phyloP scores from a whole-genome alignment of 805 yeast species.

The Pichia nanzhaoensis region DNA sequence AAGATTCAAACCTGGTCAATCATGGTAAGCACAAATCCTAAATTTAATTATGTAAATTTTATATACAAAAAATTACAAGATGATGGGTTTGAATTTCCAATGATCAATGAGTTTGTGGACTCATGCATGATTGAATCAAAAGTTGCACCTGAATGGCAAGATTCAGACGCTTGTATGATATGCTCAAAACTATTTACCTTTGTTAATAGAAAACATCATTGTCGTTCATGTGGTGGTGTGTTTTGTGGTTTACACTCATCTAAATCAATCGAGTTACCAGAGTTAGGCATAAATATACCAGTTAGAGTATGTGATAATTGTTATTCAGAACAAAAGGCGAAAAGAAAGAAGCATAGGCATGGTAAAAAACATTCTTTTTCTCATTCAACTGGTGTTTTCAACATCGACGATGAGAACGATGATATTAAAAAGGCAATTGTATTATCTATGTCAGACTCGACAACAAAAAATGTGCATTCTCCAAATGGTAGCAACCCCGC shows the following conservation, averaged over 20 bases:
- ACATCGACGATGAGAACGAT: slow-evolving; percentile 57
- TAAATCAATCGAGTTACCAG: slow-evolving; percentile 62
- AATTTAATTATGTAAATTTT: slow-evolving; percentile 55
- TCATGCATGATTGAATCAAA: slow-evolving; percentile 69
- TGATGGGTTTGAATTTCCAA: slow-evolving; percentile 67
- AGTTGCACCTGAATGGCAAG: slow-evolving; percentile 97
- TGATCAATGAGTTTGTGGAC: slow-evolving; percentile 32
- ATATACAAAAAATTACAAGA: slow-evolving; percentile 52
- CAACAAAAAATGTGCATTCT: slow-evolving; percentile 10
- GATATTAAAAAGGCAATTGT: slow-evolving; percentile 74
- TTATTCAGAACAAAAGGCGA: slow-evolving; percentile 50
- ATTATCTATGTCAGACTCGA: slow-evolving; percentile 59
- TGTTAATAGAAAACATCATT: slow-evolving; percentile 89
- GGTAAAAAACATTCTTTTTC: not conserved
- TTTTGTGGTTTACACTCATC: slow-evolving; percentile 83
- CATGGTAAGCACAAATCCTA: slow-evolving; percentile 63
- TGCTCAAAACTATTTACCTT: slow-evolving; percentile 77
- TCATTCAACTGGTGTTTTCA: not conserved
- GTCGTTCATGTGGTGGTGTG: slow-evolving; percentile 96
- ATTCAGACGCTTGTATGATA: slow-evolving; percentile 91
- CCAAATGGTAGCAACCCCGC: not conserved
- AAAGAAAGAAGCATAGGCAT: slow-evolving; percentile 20
- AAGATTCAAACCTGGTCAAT: slow-evolving; percentile 72
- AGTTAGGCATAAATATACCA: slow-evolving; percentile 78
- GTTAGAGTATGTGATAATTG: slow-evolving; percentile 95